Conservation (phyloP, 78 protist genomes). For the Dictyostelium brefeldianum region DNA sequence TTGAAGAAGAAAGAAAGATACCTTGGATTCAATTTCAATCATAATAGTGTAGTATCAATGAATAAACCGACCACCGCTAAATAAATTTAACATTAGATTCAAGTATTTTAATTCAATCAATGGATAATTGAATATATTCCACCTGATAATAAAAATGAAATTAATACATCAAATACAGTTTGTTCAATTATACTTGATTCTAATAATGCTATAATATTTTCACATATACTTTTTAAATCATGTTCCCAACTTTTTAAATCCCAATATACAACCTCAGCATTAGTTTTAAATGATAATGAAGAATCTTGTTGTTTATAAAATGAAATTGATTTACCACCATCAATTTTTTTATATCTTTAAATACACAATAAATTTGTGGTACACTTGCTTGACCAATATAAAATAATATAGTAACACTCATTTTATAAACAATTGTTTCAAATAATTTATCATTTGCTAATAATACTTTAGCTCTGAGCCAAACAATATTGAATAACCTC, state of each 20-base stretch:
- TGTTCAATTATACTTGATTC: neutral
- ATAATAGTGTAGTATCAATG: too few species aligned
- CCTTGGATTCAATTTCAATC: too few species aligned
- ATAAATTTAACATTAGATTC: too few species aligned
- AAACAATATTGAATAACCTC: neutral
- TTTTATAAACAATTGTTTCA: neutral
- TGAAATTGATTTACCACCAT: neutral
- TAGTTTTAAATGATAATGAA: too few species aligned
- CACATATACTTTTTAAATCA: too few species aligned
- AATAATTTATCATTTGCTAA: neutral
- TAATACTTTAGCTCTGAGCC: conserved; percentile 1
- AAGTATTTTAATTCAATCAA: too few species aligned
- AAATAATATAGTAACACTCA: neutral
- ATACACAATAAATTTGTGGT: neutral
- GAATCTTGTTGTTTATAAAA: neutral
- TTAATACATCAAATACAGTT: neutral
- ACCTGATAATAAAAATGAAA: conserved; percentile 15
- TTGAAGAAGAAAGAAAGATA: too few species aligned
- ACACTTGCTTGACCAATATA: neutral
- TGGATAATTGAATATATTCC: neutral
- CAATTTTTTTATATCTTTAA: neutral
- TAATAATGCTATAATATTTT: too few species aligned
- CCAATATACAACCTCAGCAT: too few species aligned
- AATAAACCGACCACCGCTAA: too few species aligned
- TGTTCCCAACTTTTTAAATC: neutral